phyloP scores from a whole-genome alignment of 345 rosid species.

The Dipteronia sinensis region DNA sequence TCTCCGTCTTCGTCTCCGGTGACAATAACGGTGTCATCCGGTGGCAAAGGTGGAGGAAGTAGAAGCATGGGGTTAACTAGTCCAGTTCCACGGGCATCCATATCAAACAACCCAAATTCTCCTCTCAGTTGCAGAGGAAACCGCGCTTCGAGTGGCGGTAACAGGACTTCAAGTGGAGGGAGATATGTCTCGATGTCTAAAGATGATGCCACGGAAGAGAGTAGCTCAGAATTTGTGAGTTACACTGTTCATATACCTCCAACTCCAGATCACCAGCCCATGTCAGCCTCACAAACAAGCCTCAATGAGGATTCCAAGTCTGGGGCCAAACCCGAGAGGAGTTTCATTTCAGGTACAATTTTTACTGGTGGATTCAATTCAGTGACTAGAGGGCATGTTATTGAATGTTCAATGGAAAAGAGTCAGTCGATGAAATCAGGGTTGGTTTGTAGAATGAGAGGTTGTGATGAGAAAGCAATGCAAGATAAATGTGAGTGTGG shows the following conservation, averaged over 20 bases:
- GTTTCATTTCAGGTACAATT: slow-evolving; percentile 60
- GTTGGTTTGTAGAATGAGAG: slow-evolving; percentile 60
- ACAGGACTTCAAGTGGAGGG: slow-evolving; percentile 45
- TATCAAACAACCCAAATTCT: slow-evolving; percentile 60
- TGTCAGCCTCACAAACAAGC: slow-evolving; percentile 55
- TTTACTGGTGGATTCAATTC: slow-evolving; percentile 73
- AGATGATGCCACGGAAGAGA: slow-evolving; percentile 45
- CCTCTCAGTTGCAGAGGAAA: slow-evolving; percentile 54
- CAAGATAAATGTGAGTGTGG: slow-evolving; percentile 68
- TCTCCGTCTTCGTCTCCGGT: slow-evolving; percentile 68
- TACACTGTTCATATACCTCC: slow-evolving; percentile 84
- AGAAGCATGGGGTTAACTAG: slow-evolving; percentile 75
- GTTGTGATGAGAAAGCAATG: slow-evolving; percentile 67
- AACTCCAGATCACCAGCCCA: slow-evolving; percentile 73
- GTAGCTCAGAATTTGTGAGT: slow-evolving; percentile 50
- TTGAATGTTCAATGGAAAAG: slow-evolving; percentile 51
- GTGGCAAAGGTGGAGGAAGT: slow-evolving; percentile 64
- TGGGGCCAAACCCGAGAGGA: slow-evolving; percentile 36
- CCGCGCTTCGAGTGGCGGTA: slow-evolving; percentile 49
- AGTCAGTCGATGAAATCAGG: slow-evolving; percentile 37
- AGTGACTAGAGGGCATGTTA: slow-evolving; percentile 71
- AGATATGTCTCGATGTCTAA: slow-evolving; percentile 57
- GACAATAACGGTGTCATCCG: slow-evolving; percentile 67
- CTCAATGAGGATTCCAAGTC: slow-evolving; percentile 33
- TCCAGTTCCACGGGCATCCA: slow-evolving; percentile 60